Percentiles rank a stretch among this genome's conserved stretches.
phyloP scores from a whole-genome alignment of 1,139 yeast species.

The Geotrichum carabidarum region DNA sequence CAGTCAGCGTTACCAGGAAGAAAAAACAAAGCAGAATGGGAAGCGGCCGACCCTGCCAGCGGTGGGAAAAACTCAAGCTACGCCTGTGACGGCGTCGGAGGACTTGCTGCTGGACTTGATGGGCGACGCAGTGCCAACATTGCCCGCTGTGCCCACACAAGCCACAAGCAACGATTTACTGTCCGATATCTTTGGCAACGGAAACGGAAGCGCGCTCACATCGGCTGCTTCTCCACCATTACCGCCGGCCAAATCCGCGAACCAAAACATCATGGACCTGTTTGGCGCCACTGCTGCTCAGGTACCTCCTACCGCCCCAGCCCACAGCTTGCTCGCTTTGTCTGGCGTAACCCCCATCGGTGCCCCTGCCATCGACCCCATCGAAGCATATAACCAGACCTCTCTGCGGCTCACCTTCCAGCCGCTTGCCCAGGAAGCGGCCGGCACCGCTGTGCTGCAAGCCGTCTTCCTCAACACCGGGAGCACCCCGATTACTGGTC shows the following conservation, averaged over 20 bases:
- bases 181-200: slow-evolving; percentile 61
- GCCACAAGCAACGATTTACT: slow-evolving; percentile 48
- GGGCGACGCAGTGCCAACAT: slow-evolving; percentile 45
- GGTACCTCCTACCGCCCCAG: slow-evolving; percentile 2
- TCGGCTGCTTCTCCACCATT: slow-evolving; percentile 19
- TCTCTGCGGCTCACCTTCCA: slow-evolving; percentile 29
- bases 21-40: slow-evolving; percentile 22
- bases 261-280: slow-evolving; percentile 42
- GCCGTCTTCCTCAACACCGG: slow-evolving; percentile 29
- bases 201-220: slow-evolving; percentile 21
- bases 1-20: slow-evolving; percentile 39
- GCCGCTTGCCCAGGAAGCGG: slow-evolving; percentile 28
- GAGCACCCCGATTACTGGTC: slow-evolving; percentile 29
- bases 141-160: slow-evolving; percentile 9
- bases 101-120: slow-evolving; percentile 72
- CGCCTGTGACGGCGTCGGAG: slow-evolving; percentile 21
- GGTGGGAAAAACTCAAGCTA: slow-evolving; percentile 9
- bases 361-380: slow-evolving; percentile 15
- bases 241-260: slow-evolving; percentile 28
- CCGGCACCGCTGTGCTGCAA: slow-evolving; percentile 28
- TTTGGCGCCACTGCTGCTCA: slow-evolving; percentile 17
- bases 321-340: neutral
- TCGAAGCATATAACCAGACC: slow-evolving; percentile 32
- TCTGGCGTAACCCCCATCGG: neutral
- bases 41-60: slow-evolving; percentile 21